Percentiles rank a stretch among this genome's conserved stretches.
Evolutionary conservation across 2,329 filamentous ascomycete genomes (phyloP).

Genomic region (Zopfia rhizophila): DNA sequence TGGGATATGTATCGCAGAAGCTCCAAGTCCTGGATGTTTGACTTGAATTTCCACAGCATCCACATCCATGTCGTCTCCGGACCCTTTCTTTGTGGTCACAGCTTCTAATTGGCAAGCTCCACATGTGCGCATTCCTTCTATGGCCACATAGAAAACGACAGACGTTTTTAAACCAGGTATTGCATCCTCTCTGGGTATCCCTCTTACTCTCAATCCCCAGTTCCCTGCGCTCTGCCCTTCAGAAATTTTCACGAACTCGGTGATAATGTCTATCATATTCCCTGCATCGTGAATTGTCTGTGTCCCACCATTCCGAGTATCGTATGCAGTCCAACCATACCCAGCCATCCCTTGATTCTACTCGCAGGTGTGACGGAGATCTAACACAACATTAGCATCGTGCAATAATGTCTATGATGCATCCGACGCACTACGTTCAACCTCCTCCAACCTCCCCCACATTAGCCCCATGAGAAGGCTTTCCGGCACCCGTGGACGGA

Average conservation of each 20-base stretch:
- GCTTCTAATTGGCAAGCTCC: constrained; percentile 62
- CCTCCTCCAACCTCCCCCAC: constrained; percentile 87
- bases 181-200: constrained; percentile 74
- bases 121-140: constrained; percentile 75
- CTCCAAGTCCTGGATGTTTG: constrained; percentile 74
- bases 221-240: constrained; percentile 86
- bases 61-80: constrained; percentile 58
- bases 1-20: constrained; percentile 79
- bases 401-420: neutral
- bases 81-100: constrained; percentile 63
- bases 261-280: constrained; percentile 88
- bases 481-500: constrained; percentile 81
- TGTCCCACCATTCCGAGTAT: constrained; percentile 82
- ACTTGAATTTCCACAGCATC: constrained; percentile 75
- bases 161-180: constrained; percentile 75
- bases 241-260: constrained; percentile 89
- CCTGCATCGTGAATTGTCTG: constrained; percentile 88
- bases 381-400: constrained; percentile 27
- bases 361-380: constrained; percentile 91
- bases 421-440: constrained; percentile 72
- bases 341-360: constrained; percentile 91
- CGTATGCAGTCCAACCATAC: constrained; percentile 97
- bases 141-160: constrained; percentile 80
- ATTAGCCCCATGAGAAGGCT: constrained; percentile 83
- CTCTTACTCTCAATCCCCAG: constrained; percentile 89